These are phyloP conservation scores for Solanum boliviense DNA, from an alignment of 257 asterid genomes.

Conservation along the genomic window DNA sequence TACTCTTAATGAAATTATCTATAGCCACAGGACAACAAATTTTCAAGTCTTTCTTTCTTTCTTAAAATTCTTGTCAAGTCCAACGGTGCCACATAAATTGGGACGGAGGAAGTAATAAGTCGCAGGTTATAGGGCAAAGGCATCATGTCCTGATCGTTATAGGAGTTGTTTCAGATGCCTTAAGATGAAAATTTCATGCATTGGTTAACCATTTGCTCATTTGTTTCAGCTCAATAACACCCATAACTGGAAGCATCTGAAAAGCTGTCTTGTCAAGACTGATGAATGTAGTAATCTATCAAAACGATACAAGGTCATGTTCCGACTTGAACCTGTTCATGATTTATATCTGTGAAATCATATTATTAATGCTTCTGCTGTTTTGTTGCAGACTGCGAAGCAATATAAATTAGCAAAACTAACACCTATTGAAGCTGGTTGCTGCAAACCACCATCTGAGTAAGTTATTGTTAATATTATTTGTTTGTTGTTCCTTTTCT, in stretches of 20 bases:
- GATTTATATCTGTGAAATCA: background rate
- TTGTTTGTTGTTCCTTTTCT: background rate
- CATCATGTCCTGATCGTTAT: background rate
- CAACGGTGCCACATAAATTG: background rate
- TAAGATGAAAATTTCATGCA: background rate
- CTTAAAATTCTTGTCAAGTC: background rate
- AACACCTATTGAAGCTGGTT: constrained; percentile 89
- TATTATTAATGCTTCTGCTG: background rate
- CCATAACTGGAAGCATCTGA: constrained; percentile 66
- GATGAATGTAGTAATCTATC: constrained; percentile 64
- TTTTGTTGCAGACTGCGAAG: constrained; percentile 39
- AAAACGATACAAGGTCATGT: constrained; percentile 53
- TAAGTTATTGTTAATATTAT: constrained; percentile 12
- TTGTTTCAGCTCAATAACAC: constrained; percentile 65
- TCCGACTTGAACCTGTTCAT: background rate
- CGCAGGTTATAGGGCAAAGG: background rate
- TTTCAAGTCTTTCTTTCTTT: background rate
- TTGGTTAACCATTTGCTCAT: background rate
- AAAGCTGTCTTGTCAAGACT: constrained; percentile 77
- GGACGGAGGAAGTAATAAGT: background rate
- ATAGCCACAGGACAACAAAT: background rate
- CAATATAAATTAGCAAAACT: constrained; percentile 55
- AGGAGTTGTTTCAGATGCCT: background rate
- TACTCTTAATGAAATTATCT: too few species aligned
- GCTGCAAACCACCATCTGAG: constrained; percentile 95